Conservation (phyloP, 441 rosid genomes). For the Mallotus japonicus region DNA sequence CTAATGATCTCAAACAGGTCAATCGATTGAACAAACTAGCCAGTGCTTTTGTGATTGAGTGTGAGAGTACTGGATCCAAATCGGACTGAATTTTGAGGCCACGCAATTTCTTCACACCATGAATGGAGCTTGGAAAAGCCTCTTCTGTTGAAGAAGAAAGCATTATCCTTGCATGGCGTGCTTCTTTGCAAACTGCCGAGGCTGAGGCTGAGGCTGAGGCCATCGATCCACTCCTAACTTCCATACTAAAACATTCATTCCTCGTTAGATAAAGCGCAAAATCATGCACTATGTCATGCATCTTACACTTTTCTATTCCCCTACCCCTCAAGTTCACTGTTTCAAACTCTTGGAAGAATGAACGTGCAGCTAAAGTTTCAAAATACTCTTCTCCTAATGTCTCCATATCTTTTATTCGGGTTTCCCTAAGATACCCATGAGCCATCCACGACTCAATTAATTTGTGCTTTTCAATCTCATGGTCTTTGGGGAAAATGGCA, state of each 20-base stretch:
- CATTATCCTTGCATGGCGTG: no score
- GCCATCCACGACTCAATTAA: slow-evolving; percentile 9
- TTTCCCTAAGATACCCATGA: not conserved
- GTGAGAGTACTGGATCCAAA: no score
- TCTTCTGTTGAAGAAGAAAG: no score
- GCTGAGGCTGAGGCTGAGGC: not conserved
- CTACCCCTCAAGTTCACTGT: no score
- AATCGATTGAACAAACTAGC: not conserved
- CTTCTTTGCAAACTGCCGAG: not conserved
- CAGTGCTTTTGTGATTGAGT: not conserved
- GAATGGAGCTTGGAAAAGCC: no score
- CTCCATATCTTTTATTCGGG: not conserved
- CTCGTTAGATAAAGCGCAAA: not conserved
- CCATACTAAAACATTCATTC: not conserved
- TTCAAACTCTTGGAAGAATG: not conserved
- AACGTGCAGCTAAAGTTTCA: not conserved
- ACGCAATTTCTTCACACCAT: not conserved
- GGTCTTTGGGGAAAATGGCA: slow-evolving; percentile 12
- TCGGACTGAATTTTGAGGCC: not conserved
- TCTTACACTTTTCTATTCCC: accelerated
- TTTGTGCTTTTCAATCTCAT: accelerated
- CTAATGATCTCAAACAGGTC: not conserved
- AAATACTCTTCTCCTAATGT: not conserved
- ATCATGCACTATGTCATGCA: slow-evolving; percentile 18
- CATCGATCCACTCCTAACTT: no score